Conservation (phyloP, 2,329 filamentous ascomycete genomes). For the Colletotrichum paranaense region DNA sequence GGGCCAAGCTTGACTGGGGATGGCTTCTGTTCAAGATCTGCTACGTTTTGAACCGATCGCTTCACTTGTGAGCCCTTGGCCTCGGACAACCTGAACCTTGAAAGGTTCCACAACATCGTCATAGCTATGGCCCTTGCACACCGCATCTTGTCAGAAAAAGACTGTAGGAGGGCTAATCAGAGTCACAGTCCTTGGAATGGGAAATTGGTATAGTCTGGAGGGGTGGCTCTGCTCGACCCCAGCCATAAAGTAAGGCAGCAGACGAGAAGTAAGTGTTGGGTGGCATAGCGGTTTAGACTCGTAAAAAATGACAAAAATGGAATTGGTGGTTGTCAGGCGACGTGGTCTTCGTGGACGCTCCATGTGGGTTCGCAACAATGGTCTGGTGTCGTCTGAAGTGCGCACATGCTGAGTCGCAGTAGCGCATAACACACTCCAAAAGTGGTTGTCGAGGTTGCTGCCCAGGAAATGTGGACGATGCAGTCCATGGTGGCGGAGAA, state of each 20-base stretch:
- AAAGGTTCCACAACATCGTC: conserved; percentile 27
- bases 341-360: neutral
- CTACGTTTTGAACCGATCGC: conserved; percentile 26
- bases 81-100: conserved; percentile 18
- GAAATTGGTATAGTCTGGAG: conserved; percentile 5
- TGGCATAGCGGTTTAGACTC: neutral
- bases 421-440: neutral
- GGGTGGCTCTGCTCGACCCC: neutral
- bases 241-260: neutral
- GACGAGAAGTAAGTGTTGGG: neutral
- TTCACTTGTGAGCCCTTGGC: conserved; percentile 12
- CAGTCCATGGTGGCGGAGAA: conserved; percentile 14
- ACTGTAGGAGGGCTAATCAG: neutral
- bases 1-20: conserved; percentile 3
- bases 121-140: conserved; percentile 15
- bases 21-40: conserved; percentile 20
- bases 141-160: conserved; percentile 19
- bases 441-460: conserved; percentile 5
- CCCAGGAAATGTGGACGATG: neutral
- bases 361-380: neutral
- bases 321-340: conserved; percentile 17
- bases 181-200: conserved; percentile 10
- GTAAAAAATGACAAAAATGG: conserved; percentile 5
- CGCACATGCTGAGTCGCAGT: conserved; percentile 25
- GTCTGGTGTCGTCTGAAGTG: conserved; percentile 25